phyloP scores from a whole-genome alignment of 2,329 filamentous ascomycete genomes.

The Aspergillus japonicus region DNA sequence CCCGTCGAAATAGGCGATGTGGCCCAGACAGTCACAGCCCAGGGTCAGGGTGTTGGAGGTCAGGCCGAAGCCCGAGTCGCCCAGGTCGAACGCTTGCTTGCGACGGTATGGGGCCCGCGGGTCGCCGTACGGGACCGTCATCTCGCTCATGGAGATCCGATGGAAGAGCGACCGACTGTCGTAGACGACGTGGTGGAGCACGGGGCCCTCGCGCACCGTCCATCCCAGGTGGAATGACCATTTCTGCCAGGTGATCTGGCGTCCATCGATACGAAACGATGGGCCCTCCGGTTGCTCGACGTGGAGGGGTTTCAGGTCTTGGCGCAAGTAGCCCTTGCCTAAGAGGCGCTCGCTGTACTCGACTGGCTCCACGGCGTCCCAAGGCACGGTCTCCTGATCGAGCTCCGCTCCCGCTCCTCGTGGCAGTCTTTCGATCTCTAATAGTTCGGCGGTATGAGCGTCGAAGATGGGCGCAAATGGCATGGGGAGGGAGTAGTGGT shows the following conservation, averaged over 20 bases:
- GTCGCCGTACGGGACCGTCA: slow-evolving; percentile 49
- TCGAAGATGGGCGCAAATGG: slow-evolving; percentile 54
- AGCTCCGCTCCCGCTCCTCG: slow-evolving; percentile 42
- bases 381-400: slow-evolving; percentile 36
- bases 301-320: slow-evolving; percentile 36
- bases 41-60: slow-evolving; percentile 44
- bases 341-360: slow-evolving; percentile 37
- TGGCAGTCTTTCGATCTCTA: slow-evolving; percentile 52
- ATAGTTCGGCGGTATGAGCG: slow-evolving; percentile 47
- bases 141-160: slow-evolving; percentile 43
- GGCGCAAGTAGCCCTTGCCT: slow-evolving; percentile 23
- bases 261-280: slow-evolving; percentile 33
- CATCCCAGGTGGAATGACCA: slow-evolving; percentile 46
- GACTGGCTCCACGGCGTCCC: slow-evolving; percentile 34
- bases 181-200: slow-evolving; percentile 43
- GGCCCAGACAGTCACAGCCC: slow-evolving; percentile 44
- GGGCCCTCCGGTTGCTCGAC: slow-evolving; percentile 39
- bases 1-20: slow-evolving; percentile 44
- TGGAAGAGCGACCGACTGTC: slow-evolving; percentile 43
- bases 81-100: slow-evolving; percentile 48
- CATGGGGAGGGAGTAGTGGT: slow-evolving; percentile 59
- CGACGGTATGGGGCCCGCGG: slow-evolving; percentile 41
- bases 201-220: slow-evolving; percentile 46
- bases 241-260: slow-evolving; percentile 42
- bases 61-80: slow-evolving; percentile 43